Percentiles rank a stretch among this genome's conserved stretches.
These are phyloP conservation scores for Dactylella cylindrospora DNA, from an alignment of 2,329 filamentous ascomycete genomes.

Conservation along the genomic window DNA sequence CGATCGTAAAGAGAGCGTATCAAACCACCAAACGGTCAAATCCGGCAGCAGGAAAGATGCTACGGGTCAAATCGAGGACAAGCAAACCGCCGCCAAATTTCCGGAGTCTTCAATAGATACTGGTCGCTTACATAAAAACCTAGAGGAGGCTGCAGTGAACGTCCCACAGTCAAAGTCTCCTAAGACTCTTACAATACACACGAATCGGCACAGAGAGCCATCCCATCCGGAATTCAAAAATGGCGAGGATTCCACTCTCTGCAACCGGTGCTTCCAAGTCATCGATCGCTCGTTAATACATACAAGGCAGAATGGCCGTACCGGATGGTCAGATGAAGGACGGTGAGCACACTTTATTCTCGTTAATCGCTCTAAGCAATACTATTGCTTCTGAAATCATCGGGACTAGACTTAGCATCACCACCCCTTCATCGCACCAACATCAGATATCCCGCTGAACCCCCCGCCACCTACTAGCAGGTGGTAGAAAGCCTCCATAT, in stretches of 20 bases:
- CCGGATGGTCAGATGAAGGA: neutral
- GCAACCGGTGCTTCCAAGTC: constrained; percentile 4
- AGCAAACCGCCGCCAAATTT: neutral
- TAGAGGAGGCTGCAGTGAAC: neutral
- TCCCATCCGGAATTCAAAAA: neutral
- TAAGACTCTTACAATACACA: constrained; percentile 2
- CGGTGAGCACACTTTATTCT: constrained; percentile 1
- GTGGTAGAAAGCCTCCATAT: too few relatives aligned
- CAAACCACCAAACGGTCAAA: neutral
- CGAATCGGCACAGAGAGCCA: constrained; percentile 2
- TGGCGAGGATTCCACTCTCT: neutral
- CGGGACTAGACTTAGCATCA: too few relatives aligned
- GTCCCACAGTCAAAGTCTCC: constrained; percentile 1
- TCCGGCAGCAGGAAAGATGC: neutral
- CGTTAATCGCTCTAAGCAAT: neutral
- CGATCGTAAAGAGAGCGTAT: too few relatives aligned
- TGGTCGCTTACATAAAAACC: constrained; percentile 1
- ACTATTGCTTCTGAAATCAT: too few relatives aligned
- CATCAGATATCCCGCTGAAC: too few relatives aligned
- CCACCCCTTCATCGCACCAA: too few relatives aligned
- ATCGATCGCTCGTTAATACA: neutral
- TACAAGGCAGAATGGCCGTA: neutral
- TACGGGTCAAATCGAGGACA: neutral
- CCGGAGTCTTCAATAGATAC: constrained; percentile 7
- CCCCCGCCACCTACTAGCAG: too few relatives aligned